Percentiles rank a stretch among this genome's conserved stretches.
Evolutionary conservation across 345 rosid species (phyloP).

Genomic region (Cochlearia excelsa): DNA sequence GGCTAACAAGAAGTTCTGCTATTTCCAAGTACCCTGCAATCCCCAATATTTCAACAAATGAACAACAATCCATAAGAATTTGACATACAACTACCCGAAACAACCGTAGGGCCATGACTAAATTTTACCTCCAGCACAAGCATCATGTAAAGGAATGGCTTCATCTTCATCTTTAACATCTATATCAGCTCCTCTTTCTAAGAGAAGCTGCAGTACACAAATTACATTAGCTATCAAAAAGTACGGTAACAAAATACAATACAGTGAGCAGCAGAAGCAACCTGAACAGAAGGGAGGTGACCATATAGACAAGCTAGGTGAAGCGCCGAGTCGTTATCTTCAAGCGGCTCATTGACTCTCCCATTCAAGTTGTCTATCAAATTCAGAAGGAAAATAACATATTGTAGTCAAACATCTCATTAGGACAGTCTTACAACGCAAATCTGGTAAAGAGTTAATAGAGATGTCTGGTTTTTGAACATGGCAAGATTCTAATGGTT

Average conservation of each 20-base stretch:
- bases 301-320: constrained; percentile 91
- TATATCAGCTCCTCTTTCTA: constrained; percentile 82
- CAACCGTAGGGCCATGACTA: background rate
- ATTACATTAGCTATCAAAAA: no score
- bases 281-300: constrained; percentile 59
- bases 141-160: constrained; percentile 91
- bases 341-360: constrained; percentile 73
- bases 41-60: background rate
- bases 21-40: constrained; percentile 64
- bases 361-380: constrained; percentile 66
- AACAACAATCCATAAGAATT: background rate
- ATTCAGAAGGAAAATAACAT: background rate
- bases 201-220: constrained; percentile 52
- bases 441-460: no score
- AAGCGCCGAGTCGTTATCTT: constrained; percentile 90
- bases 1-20: constrained; percentile 55
- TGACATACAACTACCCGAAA: background rate
- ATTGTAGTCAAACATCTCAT: no score
- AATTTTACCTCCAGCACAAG: constrained; percentile 76
- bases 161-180: constrained; percentile 93
- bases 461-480: no score
- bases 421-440: no score
- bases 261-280: constrained; percentile 17
- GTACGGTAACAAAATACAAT: no score
- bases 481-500: no score